Base-by-base conservation (phyloP, 257 asterid species). In the Cruciata laevipes region DNA sequence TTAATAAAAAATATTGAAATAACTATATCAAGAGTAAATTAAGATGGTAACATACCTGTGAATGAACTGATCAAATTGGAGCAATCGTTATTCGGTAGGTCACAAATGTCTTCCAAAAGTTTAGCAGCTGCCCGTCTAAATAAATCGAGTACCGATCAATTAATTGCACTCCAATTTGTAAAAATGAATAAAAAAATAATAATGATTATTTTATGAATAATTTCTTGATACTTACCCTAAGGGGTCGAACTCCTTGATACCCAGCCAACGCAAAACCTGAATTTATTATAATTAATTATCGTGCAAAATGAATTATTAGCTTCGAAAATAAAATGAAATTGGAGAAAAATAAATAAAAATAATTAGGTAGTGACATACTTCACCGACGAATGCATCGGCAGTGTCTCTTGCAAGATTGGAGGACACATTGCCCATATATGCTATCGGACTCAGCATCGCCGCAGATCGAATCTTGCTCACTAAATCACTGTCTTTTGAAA, bases 381-480 rank as follows among this genome's bases (percentile, higher is more conserved):
- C 96, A 47, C 83, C 90, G 47, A 78, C 32, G 60, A 85, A 85
- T 21, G 65, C 20, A 47, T 82, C 79, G 27, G 87, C 91, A 12
- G 89, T 87, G 69, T 70, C 74, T 71, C 74, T 82, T 33, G 88
- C 87, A 24, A 89, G 76, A 32, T 76, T 73, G 37, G 93, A 87
- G 17, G 86, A 82, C 81, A 85, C 74, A 9, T 87, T 83, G 16
- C 83, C 89, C 81, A 89, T 40, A 67, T 82, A 83, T 10, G 95
- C 95, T 61, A 89, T 87, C 21, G 95, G 95, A 71, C 92, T 80
- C n/a, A 88, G 86, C 63, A 85, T 72, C 33, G 87, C 87, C 59
- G 92, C 90, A 24, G 90, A 83, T 79, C 88, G 75, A 35, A 81
- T 77, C 78, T 75, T 76, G 72, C 63, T 71, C 55, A 75, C 8